Conservation (phyloP, 345 rosid species). For the Melastoma malabathricum region DNA sequence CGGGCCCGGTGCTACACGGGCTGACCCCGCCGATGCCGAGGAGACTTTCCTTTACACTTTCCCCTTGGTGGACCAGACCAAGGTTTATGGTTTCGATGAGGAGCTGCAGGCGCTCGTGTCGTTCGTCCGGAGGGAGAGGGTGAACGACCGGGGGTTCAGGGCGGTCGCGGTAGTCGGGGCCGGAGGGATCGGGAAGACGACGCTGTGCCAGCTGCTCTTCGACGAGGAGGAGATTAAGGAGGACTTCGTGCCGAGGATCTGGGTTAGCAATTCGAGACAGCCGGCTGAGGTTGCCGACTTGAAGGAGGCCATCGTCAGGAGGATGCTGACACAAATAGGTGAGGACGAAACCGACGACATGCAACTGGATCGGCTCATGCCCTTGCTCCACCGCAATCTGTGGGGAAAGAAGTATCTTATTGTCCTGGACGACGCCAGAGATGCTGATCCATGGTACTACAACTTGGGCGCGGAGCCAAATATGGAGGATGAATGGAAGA, state of each 20-base stretch:
- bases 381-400: constrained; percentile 23
- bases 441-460: not conserved
- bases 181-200: constrained; percentile 36
- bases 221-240: not conserved
- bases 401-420: constrained; percentile 39
- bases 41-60: no score
- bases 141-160: constrained; percentile 15
- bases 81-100: no score
- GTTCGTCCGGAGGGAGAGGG: no score
- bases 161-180: constrained; percentile 26
- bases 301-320: constrained; percentile 13
- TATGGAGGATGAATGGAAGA: constrained; percentile 10
- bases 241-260: constrained; percentile 29
- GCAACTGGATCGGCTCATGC: constrained; percentile 13
- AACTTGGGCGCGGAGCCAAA: no score
- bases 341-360: constrained; percentile 13
- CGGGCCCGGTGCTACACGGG: no score
- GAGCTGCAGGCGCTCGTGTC: no score
- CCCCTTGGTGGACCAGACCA: no score
- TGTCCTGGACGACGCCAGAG: constrained; percentile 27
- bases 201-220: constrained; percentile 27
- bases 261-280: constrained; percentile 19
- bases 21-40: no score
- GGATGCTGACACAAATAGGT: constrained; percentile 24
- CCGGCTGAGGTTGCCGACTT: not conserved